Conservation (phyloP, 2,329 filamentous ascomycete species). For the Cladophialophora yegresii region DNA sequence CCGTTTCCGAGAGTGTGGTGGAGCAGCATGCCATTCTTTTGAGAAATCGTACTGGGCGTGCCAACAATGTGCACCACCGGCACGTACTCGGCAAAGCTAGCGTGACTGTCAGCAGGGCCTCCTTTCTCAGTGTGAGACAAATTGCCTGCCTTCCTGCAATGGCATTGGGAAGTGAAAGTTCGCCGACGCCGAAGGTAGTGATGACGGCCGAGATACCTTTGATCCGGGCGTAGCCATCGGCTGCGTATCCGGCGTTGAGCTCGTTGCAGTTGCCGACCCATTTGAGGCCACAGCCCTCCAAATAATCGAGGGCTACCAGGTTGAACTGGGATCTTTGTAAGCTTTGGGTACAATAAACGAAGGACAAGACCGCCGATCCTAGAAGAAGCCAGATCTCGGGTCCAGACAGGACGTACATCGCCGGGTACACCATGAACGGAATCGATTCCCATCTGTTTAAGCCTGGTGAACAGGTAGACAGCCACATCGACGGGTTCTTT, state of each 20-base stretch:
- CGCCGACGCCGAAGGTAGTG: conserved; percentile 63
- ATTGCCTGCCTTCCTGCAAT: conserved; percentile 52
- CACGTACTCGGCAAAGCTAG: conserved; percentile 60
- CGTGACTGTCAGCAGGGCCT: conserved; percentile 1
- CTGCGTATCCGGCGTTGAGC: conserved; percentile 69
- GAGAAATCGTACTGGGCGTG: conserved; percentile 54
- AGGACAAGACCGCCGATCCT: neutral
- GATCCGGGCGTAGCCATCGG: conserved; percentile 76
- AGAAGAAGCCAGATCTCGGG: no score
- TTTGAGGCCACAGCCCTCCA: conserved; percentile 55
- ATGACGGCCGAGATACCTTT: conserved; percentile 40
- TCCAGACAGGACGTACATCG: conserved; percentile 37
- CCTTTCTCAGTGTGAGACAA: conserved; percentile 45
- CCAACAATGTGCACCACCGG: conserved; percentile 63
- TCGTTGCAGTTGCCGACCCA: conserved; percentile 67
- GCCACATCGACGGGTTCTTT: conserved; percentile 50
- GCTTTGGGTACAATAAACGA: neutral
- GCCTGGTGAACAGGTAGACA: conserved; percentile 55
- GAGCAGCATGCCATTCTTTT: conserved; percentile 49
- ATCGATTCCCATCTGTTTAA: conserved; percentile 54
- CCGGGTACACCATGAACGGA: conserved; percentile 57
- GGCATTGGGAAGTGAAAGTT: conserved; percentile 44
- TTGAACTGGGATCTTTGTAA: conserved; percentile 27
- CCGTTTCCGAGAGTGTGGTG: conserved; percentile 40
- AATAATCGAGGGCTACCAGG: conserved; percentile 57